phyloP scores from a whole-genome alignment of 2,329 filamentous ascomycete genomes.

The Epichloe festucae region DNA sequence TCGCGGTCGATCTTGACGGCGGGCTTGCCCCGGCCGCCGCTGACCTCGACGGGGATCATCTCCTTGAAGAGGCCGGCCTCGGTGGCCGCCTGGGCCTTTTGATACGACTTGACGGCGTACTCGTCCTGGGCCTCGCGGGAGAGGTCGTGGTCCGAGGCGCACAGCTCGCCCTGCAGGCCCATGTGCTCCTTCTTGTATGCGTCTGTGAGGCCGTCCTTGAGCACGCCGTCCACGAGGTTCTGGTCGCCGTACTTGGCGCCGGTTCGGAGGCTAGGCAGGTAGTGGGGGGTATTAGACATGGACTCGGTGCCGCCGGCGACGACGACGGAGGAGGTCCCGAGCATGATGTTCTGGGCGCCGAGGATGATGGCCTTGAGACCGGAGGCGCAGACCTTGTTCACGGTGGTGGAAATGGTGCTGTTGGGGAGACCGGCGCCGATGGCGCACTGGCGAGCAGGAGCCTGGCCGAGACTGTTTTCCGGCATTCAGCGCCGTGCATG shows the following conservation, averaged over 20 bases:
- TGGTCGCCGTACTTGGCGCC: slow-evolving; percentile 93
- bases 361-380: slow-evolving; percentile 89
- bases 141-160: slow-evolving; percentile 70
- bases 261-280: slow-evolving; percentile 73
- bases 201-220: slow-evolving; percentile 90
- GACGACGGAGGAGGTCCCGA: slow-evolving; percentile 82
- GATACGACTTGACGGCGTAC: slow-evolving; percentile 90
- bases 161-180: slow-evolving; percentile 87
- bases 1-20: slow-evolving; percentile 67
- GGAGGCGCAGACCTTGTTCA: slow-evolving; percentile 99
- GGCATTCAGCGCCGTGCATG: background rate
- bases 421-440: slow-evolving; percentile 76
- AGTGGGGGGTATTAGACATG: slow-evolving; percentile 97
- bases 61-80: slow-evolving; percentile 75
- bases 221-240: slow-evolving; percentile 75
- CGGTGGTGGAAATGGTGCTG: slow-evolving; percentile 71
- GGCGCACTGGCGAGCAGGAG: slow-evolving; percentile 88
- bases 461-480: slow-evolving; percentile 67
- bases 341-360: slow-evolving; percentile 93
- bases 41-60: slow-evolving; percentile 81
- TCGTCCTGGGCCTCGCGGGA: slow-evolving; percentile 80
- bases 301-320: slow-evolving; percentile 93
- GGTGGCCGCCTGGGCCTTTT: slow-evolving; percentile 76
- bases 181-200: slow-evolving; percentile 95
- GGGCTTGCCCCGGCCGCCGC: slow-evolving; percentile 83